Conservation (phyloP, 73 alveolate genomes). For the Loxodes magnus region DNA sequence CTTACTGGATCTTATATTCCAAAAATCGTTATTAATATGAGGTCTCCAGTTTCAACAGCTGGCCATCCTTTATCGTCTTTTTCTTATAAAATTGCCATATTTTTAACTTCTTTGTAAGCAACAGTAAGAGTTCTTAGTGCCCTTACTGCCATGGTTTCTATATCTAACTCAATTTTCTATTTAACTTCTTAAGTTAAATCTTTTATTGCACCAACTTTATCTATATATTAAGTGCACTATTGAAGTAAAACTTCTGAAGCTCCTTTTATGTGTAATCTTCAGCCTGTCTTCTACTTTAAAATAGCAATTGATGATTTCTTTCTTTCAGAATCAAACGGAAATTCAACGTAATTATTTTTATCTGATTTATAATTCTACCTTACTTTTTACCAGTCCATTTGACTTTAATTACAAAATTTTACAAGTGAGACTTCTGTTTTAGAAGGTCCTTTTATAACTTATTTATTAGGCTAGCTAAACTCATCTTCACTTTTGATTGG, state of each 20-base stretch:
- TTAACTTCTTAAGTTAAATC: constrained; percentile 12
- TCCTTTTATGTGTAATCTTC: constrained; percentile 72
- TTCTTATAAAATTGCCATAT: constrained; percentile 2
- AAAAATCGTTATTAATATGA: constrained; percentile 48
- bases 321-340: constrained; percentile 81
- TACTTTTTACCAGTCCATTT: constrained; percentile 19
- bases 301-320: constrained; percentile 74
- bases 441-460: constrained; percentile 31
- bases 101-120: constrained; percentile 58
- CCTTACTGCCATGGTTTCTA: constrained; percentile 55
- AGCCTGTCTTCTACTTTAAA: constrained; percentile 44
- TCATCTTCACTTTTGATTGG: neutral
- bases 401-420: constrained; percentile 9
- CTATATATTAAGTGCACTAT: constrained; percentile 32
- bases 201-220: constrained; percentile 20
- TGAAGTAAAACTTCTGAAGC: constrained; percentile 75
- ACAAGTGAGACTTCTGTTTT: constrained; percentile 54
- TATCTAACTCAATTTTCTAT: constrained; percentile 18
- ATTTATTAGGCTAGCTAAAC: no score
- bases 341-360: constrained; percentile 21
- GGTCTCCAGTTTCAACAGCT: constrained; percentile 6
- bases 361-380: constrained; percentile 1
- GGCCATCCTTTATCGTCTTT: constrained; percentile 3
- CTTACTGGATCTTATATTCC: constrained; percentile 84
- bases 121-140: constrained; percentile 64